phyloP scores from a whole-genome alignment of 805 yeast species.

The Crinitomyces ghanaensis region DNA sequence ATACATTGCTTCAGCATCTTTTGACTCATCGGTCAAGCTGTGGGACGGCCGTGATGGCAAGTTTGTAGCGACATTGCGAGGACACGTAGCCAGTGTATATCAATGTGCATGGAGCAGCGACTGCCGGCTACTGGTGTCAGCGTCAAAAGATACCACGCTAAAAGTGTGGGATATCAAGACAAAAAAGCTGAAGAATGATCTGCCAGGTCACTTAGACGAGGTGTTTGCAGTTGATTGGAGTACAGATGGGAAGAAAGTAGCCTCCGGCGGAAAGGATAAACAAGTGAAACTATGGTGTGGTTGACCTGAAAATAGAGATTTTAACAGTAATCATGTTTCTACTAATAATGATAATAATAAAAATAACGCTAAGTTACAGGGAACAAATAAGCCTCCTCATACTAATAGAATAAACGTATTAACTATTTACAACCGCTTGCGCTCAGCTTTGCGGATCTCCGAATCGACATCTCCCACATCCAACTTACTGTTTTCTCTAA shows the following conservation, averaged over 20 bases:
- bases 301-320: conserved; percentile 36
- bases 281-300: conserved; percentile 91
- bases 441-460: conserved; percentile 23
- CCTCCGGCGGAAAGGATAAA: conserved; percentile 97
- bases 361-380: no score
- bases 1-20: conserved; percentile 79
- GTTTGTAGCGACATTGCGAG: conserved; percentile 80
- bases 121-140: conserved; percentile 77
- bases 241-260: conserved; percentile 83
- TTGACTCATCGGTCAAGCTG: conserved; percentile 86
- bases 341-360: no score
- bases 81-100: conserved; percentile 96
- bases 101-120: conserved; percentile 98
- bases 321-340: not conserved
- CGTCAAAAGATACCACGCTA: conserved; percentile 91
- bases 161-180: conserved; percentile 95
- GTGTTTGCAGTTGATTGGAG: conserved; percentile 98
- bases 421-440: conserved; percentile 9
- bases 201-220: conserved; percentile 95
- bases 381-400: not conserved
- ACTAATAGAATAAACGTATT: not conserved
- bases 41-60: conserved; percentile 96
- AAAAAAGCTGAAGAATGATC: conserved; percentile 69
- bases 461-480: conserved; percentile 29
- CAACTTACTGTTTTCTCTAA: conserved; percentile 44